A percentile compares a stretch with the other conserved stretches of the same genome.
These are phyloP conservation scores for Vigna radiata DNA, from an alignment of 306 rosid genomes.

Conservation along the genomic window DNA sequence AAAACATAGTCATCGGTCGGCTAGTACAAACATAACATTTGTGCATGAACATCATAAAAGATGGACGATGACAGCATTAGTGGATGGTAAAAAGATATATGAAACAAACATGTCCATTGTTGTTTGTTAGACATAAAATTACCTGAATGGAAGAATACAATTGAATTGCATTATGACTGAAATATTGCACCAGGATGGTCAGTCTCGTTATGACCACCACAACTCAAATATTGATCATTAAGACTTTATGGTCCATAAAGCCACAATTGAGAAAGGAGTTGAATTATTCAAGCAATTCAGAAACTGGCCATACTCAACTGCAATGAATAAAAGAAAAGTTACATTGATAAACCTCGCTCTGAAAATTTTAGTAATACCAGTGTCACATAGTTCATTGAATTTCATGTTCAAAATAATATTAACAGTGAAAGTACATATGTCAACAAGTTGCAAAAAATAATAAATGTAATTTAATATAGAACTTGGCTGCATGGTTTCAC, in stretches of 20 bases:
- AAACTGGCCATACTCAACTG: conserved; percentile 13
- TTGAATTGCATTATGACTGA: conserved; percentile 28
- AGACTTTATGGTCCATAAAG: background rate
- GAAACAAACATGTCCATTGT: conserved; percentile 9
- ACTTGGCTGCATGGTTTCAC: background rate
- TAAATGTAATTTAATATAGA: background rate
- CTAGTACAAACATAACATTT: conserved; percentile 3
- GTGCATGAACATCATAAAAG: background rate
- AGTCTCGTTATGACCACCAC: background rate
- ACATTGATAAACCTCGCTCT: background rate
- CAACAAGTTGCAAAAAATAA: background rate
- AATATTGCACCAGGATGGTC: background rate
- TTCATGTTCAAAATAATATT: background rate
- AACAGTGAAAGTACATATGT: background rate
- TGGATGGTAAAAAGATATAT: background rate
- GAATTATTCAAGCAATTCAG: conserved; percentile 9
- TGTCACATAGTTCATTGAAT: background rate
- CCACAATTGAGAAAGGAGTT: conserved; percentile 8
- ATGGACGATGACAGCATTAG: background rate
- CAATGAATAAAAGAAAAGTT: conserved; percentile 2
- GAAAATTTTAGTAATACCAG: conserved; percentile 1
- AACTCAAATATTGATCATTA: background rate
- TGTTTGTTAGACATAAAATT: background rate
- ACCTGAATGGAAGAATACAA: conserved; percentile 17
- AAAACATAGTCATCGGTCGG: background rate